Conservation (phyloP, 2,329 filamentous ascomycete species). For the Fusarium marasasianum region DNA sequence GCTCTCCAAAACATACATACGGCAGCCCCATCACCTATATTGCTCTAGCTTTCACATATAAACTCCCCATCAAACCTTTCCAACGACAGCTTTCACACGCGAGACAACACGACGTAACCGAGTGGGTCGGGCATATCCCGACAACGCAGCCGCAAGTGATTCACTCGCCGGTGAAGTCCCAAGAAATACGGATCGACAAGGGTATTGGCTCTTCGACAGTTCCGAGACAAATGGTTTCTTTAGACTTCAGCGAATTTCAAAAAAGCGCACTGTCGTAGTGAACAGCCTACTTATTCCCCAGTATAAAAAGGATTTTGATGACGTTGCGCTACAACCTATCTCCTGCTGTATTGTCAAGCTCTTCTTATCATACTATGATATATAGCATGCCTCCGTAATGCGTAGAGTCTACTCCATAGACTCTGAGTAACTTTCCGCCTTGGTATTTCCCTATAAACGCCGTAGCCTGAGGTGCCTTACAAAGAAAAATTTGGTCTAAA, state of each 20-base stretch:
- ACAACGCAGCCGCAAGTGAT: conserved; percentile 32
- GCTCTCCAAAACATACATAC: background rate
- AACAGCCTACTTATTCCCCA: background rate
- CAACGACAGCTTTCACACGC: background rate
- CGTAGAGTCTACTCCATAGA: background rate
- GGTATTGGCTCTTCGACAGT: background rate
- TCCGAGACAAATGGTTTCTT: background rate
- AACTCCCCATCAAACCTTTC: background rate
- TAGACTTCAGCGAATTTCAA: background rate
- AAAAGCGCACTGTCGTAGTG: conserved; percentile 1
- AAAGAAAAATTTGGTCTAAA: conserved; percentile 30
- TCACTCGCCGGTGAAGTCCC: conserved; percentile 18
- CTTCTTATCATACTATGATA: conserved; percentile 25
- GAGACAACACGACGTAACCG: background rate
- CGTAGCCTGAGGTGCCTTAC: conserved; percentile 39
- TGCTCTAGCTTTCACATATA: background rate
- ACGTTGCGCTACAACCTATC: background rate
- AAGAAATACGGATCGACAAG: background rate
- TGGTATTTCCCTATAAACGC: conserved; percentile 47
- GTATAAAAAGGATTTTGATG: conserved; percentile 1
- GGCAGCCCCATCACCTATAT: background rate
- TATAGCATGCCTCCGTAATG: conserved; percentile 6
- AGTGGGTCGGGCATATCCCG: conserved; percentile 26
- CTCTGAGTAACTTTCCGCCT: conserved; percentile 39
- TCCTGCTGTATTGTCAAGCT: conserved; percentile 11